Base-by-base conservation (phyloP, 306 rosid genomes). In the Psophocarpus tetragonolobus region DNA sequence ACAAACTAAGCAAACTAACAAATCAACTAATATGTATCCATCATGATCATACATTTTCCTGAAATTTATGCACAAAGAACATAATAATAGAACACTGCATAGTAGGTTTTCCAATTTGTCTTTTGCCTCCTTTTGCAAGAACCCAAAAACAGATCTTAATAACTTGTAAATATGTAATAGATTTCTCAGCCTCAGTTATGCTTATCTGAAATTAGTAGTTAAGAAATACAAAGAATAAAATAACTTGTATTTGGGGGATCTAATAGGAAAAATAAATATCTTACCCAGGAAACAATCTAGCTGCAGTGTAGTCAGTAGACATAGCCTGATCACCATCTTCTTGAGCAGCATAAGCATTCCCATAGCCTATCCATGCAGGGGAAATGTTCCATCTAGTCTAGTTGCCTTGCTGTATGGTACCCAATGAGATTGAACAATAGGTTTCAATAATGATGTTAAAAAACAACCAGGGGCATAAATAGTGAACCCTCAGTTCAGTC, bases 241-340 rank as follows among this genome's bases (percentile, higher is more conserved):
- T 29, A 7, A 23, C 33, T 20, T 68, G 35, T 23, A 57, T 61
- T 42, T 27, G 18, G n/a, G 18, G 17, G 38, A 35, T 64, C 53
- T 45, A 26, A 50, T 8, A 26, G 41, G 13, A 62, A 45, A n/a
- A 76, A 13, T 18, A 15, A 60, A 71, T 70, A 75, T 23, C 44
- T 3, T 72, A 94, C 99, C 99, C 99, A 1, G 99, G 99, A 87
- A 92, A 95, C 83, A 95, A 84, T 77, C 99, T 92, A 85, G 99
- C 99, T 69, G 97, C 99, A 15, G 97, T 95, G 73, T 96, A 92
- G 86, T 95, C 92, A 58, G 92, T 92, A 3, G 97, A 91, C 99
- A 95, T 92, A 18, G 99, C 99, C 84, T 92, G 99, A 83, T 95
- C 99, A 69, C 97, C 99, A 87, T 95, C 99, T 80, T 95, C 97